Percentiles rank a stretch among this genome's conserved stretches.
Conservation (phyloP, 2,329 filamentous ascomycete genomes). For the Aaosphaeria pasadenensis region DNA sequence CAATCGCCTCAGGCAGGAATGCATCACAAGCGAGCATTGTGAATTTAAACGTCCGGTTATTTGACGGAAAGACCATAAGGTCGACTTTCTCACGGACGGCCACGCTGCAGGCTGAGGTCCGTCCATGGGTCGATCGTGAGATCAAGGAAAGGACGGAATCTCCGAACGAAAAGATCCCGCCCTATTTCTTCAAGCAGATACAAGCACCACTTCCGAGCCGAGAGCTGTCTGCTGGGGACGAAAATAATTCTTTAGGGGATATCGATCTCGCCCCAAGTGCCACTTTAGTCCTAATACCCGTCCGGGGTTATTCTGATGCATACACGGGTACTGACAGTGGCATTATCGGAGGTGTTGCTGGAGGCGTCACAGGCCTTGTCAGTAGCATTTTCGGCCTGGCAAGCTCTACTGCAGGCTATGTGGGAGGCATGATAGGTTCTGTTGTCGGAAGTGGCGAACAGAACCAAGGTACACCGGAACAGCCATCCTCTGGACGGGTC, state of each 20-base stretch:
- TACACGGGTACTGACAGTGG: slow-evolving; percentile 45
- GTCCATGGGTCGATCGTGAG: slow-evolving; percentile 68
- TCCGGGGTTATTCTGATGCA: slow-evolving; percentile 59
- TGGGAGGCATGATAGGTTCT: slow-evolving; percentile 29
- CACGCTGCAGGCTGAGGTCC: slow-evolving; percentile 64
- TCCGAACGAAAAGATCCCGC: slow-evolving; percentile 37
- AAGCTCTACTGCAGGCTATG: slow-evolving; percentile 30
- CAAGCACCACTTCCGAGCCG: slow-evolving; percentile 74
- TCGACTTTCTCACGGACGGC: slow-evolving; percentile 64
- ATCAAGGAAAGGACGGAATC: slow-evolving; percentile 3
- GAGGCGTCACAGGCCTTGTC: slow-evolving; percentile 26
- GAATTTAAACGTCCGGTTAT: slow-evolving; percentile 71
- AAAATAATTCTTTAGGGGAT: slow-evolving; percentile 63
- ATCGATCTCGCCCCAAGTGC: slow-evolving; percentile 75
- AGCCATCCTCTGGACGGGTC: slow-evolving; percentile 1
- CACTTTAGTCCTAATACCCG: slow-evolving; percentile 77
- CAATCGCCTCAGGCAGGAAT: no score
- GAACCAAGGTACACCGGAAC: slow-evolving; percentile 1
- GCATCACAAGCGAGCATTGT: slow-evolving; percentile 30
- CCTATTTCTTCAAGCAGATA: slow-evolving; percentile 83
- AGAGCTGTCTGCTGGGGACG: slow-evolving; percentile 71
- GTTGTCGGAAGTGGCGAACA: slow-evolving; percentile 18
- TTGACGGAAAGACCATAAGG: slow-evolving; percentile 79
- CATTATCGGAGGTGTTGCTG: slow-evolving; percentile 23
- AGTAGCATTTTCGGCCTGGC: slow-evolving; percentile 32